Conservation (phyloP, 2,329 filamentous ascomycete species). For the Fusarium penzigii region DNA sequence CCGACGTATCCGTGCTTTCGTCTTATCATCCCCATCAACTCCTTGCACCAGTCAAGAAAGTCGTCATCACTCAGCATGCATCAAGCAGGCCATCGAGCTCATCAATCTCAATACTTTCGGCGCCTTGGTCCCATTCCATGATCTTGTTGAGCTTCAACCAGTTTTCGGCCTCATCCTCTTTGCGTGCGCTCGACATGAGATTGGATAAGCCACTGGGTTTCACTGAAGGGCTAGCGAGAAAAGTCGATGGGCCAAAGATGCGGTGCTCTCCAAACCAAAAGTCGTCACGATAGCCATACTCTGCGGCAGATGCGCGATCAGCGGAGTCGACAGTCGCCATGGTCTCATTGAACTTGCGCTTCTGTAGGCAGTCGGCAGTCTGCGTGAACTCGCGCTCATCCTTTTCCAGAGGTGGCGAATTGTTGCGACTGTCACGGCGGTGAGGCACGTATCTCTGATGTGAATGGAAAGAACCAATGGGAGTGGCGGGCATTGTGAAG, state of each 20-base stretch:
- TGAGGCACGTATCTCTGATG: slow-evolving; percentile 41
- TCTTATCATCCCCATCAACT: slow-evolving; percentile 23
- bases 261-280: slow-evolving; percentile 54
- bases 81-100: slow-evolving; percentile 89
- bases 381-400: slow-evolving; percentile 97
- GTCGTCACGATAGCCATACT: slow-evolving; percentile 48
- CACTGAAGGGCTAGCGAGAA: slow-evolving; percentile 58
- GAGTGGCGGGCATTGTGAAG: slow-evolving; percentile 58
- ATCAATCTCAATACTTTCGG: slow-evolving; percentile 87
- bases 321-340: slow-evolving; percentile 28
- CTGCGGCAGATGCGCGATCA: slow-evolving; percentile 33
- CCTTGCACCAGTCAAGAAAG: slow-evolving; percentile 21
- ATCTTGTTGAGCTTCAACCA: slow-evolving; percentile 44
- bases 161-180: slow-evolving; percentile 41
- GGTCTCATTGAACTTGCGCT: slow-evolving; percentile 58
- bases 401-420: slow-evolving; percentile 85
- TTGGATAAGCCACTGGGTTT: slow-evolving; percentile 32
- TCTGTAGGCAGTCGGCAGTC: slow-evolving; percentile 82
- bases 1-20: slow-evolving; percentile 26
- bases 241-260: slow-evolving; percentile 39
- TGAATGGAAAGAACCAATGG: slow-evolving; percentile 64
- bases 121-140: slow-evolving; percentile 67
- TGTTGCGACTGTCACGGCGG: slow-evolving; percentile 57
- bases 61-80: slow-evolving; percentile 56
- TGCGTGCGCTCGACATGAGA: slow-evolving; percentile 31